Conservation (phyloP, 257 asterid species). For the Capsicum chinense region DNA sequence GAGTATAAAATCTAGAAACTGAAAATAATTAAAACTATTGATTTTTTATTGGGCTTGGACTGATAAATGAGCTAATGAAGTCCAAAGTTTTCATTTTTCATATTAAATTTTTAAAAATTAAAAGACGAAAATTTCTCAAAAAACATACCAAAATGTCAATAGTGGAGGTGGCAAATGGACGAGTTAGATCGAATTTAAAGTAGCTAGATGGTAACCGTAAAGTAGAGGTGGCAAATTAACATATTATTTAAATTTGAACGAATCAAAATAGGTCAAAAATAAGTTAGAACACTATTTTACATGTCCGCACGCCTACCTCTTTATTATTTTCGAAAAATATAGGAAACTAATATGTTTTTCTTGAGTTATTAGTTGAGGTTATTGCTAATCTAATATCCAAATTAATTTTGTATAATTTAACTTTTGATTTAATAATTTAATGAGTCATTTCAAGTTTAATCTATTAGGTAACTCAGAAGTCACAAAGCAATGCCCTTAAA, state of each 20-base stretch:
- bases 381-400: not conserved
- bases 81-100: not conserved
- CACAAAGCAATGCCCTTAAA: no score
- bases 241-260: not conserved
- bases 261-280: not conserved
- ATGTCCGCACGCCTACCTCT: not conserved
- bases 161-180: not conserved
- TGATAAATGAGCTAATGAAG: not conserved
- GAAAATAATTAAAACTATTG: not conserved
- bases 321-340: no score
- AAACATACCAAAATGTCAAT: not conserved
- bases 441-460: not conserved
- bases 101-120: not conserved
- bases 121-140: not conserved
- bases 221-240: not conserved
- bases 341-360: not conserved
- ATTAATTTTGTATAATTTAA: not conserved
- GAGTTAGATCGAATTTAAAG: not conserved
- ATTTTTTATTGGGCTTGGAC: slow-evolving; percentile 5
- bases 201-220: not conserved
- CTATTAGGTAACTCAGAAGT: no score
- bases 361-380: not conserved
- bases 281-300: not conserved
- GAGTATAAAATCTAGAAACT: not conserved
- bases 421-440: not conserved